These are phyloP conservation scores for Auricularia sp. DNA, from an alignment of 768 basidiomycete genomes.

Conservation along the genomic window DNA sequence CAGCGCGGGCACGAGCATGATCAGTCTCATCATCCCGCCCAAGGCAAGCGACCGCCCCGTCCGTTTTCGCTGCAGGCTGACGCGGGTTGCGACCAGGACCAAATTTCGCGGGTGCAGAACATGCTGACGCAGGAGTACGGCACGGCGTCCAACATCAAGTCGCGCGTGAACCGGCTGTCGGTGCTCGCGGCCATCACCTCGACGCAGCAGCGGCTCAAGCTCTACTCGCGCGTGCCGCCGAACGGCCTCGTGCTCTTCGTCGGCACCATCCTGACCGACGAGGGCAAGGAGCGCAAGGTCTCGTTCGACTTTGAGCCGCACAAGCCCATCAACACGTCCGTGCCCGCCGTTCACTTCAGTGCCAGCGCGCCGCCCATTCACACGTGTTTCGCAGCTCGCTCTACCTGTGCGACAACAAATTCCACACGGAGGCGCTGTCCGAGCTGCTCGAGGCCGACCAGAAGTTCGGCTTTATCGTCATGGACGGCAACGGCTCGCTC, in stretches of 20 bases:
- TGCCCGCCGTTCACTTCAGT: slow-evolving; percentile 4
- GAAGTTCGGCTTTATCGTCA: slow-evolving; percentile 98
- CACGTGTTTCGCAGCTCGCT: slow-evolving; percentile 54
- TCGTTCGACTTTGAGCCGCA: slow-evolving; percentile 98
- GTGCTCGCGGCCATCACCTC: slow-evolving; percentile 97
- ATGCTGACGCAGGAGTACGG: slow-evolving; percentile 99
- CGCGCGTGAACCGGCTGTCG: slow-evolving; percentile 93
- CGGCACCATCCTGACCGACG: slow-evolving; percentile 94
- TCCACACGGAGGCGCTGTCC: slow-evolving; percentile 95
- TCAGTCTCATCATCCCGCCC: slow-evolving; percentile 93
- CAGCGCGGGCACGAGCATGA: slow-evolving; percentile 97
- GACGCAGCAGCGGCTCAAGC: slow-evolving; percentile 93
- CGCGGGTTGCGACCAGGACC: slow-evolving; percentile 41
- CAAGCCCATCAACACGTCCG: slow-evolving; percentile 97
- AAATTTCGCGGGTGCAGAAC: slow-evolving; percentile 86
- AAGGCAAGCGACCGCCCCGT: slow-evolving; percentile 43
- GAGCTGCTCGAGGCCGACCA: slow-evolving; percentile 90
- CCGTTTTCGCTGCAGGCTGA: background rate
- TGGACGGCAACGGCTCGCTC: slow-evolving; percentile 97
- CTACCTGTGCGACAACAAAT: slow-evolving; percentile 99
- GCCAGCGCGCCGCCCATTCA: background rate
- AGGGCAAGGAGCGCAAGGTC: slow-evolving; percentile 99
- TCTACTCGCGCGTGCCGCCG: slow-evolving; percentile 92
- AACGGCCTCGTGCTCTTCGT: slow-evolving; percentile 97
- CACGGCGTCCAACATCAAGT: slow-evolving; percentile 99